Percentiles rank a stretch among this genome's conserved stretches.
phyloP scores from a whole-genome alignment of 208 protist species.

The Strigomonas culicis region DNA sequence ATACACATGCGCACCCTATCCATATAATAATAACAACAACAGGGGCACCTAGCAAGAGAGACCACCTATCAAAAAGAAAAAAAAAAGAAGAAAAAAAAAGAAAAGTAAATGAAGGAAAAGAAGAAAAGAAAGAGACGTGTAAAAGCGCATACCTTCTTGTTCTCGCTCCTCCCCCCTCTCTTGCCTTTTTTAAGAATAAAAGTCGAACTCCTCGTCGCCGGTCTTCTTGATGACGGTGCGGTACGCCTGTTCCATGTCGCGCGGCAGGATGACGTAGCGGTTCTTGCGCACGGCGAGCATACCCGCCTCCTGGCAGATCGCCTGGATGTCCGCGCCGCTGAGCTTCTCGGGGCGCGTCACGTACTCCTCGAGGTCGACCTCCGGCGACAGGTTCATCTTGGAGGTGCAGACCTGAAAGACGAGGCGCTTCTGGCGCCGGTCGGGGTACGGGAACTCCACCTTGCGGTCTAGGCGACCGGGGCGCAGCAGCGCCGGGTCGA shows the following conservation, averaged over 20 bases:
- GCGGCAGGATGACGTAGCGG: slow-evolving; percentile 98
- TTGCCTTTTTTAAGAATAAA: slow-evolving; percentile 57
- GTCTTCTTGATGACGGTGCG: slow-evolving; percentile 84
- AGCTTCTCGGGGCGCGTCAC: slow-evolving; percentile 98
- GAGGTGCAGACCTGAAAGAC: slow-evolving; percentile 98
- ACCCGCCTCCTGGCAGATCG: slow-evolving; percentile 98
- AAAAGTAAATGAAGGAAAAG: slow-evolving; percentile 19
- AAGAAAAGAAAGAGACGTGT: slow-evolving; percentile 6
- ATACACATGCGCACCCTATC: no score
- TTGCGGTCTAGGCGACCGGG: slow-evolving; percentile 97
- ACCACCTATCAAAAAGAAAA: no score
- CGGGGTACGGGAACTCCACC: slow-evolving; percentile 98
- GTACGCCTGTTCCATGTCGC: slow-evolving; percentile 99
- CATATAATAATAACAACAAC: background rate
- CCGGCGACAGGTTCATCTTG: slow-evolving; percentile 98
- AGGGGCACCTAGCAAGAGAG: background rate
- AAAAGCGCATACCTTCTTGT: no score
- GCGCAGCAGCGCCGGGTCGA: slow-evolving; percentile 99
- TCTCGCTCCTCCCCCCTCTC: background rate
- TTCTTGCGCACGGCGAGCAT: slow-evolving; percentile 99
- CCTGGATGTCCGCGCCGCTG: slow-evolving; percentile 97
- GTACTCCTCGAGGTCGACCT: slow-evolving; percentile 98
- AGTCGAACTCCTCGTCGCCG: slow-evolving; percentile 78
- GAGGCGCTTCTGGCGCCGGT: slow-evolving; percentile 98
- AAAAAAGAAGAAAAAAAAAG: slow-evolving; percentile 12